Conservation (phyloP, 495 filamentous ascomycete genomes). For the Darksidea phi region DNA sequence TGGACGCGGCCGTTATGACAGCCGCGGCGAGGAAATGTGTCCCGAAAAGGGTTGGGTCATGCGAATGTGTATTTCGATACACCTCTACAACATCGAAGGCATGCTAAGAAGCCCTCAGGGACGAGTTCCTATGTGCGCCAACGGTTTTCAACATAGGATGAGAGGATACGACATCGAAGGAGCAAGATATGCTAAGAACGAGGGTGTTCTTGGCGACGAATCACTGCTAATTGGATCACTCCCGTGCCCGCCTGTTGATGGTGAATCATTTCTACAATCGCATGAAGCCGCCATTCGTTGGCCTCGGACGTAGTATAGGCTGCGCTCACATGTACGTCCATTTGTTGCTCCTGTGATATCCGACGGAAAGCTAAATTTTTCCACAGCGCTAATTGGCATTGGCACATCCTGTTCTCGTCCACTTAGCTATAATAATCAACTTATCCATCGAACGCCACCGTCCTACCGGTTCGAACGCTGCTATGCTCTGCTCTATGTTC, state of each 20-base stretch:
- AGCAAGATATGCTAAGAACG: conserved; percentile 40
- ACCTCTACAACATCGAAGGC: conserved; percentile 29
- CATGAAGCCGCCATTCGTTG: too few relatives aligned
- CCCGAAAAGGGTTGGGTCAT: conserved; percentile 41
- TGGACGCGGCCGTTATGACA: conserved; percentile 44
- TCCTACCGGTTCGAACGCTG: conserved; percentile 28
- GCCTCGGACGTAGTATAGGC: too few relatives aligned
- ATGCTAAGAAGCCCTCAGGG: conserved; percentile 48
- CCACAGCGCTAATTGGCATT: conserved; percentile 45
- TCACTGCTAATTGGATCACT: conserved; percentile 72
- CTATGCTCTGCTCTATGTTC: conserved; percentile 28
- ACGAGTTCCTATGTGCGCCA: conserved; percentile 39
- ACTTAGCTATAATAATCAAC: conserved; percentile 73
- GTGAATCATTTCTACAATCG: too few relatives aligned
- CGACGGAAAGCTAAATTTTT: too few relatives aligned
- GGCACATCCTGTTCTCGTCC: conserved; percentile 77
- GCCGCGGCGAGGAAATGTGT: conserved; percentile 48
- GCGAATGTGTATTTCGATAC: background rate
- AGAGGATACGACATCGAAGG: conserved; percentile 47
- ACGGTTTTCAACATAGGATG: conserved; percentile 42
- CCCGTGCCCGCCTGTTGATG: too few relatives aligned
- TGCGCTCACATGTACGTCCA: too few relatives aligned
- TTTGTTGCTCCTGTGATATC: too few relatives aligned
- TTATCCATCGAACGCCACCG: conserved; percentile 61
- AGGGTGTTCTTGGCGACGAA: conserved; percentile 42